A percentile compares a stretch with the other conserved stretches of the same genome.
phyloP scores from a whole-genome alignment of 2,329 filamentous ascomycete genomes.

The Colletotrichum sp. region DNA sequence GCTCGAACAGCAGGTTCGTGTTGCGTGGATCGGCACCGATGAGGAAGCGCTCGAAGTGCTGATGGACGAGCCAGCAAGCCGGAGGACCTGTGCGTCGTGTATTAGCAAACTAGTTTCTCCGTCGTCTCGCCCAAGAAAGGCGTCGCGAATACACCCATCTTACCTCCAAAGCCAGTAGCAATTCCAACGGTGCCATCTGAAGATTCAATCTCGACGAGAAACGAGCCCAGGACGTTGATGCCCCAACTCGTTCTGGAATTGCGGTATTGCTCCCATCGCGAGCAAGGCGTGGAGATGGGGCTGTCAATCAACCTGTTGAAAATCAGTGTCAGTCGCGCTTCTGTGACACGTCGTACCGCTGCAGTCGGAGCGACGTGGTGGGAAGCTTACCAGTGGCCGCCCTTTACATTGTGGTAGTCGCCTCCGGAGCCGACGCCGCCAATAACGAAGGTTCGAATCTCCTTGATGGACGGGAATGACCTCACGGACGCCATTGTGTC shows the following conservation, averaged over 20 bases:
- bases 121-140: neutral
- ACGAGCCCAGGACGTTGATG: conserved; percentile 93
- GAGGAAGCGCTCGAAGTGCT: conserved; percentile 93
- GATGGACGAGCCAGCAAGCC: conserved; percentile 90
- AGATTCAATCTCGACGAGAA: conserved; percentile 88
- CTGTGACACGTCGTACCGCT: neutral
- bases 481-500: conserved; percentile 52
- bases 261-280: conserved; percentile 86
- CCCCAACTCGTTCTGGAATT: conserved; percentile 90
- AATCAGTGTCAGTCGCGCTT: conserved; percentile 39
- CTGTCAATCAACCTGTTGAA: conserved; percentile 82
- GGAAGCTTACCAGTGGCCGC: conserved; percentile 65
- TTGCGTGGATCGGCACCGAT: conserved; percentile 88
- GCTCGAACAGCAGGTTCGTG: conserved; percentile 90
- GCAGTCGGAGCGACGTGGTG: neutral
- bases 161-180: conserved; percentile 88
- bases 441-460: conserved; percentile 75
- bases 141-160: conserved; percentile 13
- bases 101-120: neutral
- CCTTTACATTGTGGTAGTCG: conserved; percentile 92
- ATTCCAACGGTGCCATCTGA: conserved; percentile 92
- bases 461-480: conserved; percentile 77
- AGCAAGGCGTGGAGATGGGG: conserved; percentile 92
- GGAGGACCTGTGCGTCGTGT: conserved; percentile 66
- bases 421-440: conserved; percentile 66